These are phyloP conservation scores for Annulohypoxylon bovei DNA, from an alignment of 495 filamentous ascomycete genomes.

Conservation along the genomic window DNA sequence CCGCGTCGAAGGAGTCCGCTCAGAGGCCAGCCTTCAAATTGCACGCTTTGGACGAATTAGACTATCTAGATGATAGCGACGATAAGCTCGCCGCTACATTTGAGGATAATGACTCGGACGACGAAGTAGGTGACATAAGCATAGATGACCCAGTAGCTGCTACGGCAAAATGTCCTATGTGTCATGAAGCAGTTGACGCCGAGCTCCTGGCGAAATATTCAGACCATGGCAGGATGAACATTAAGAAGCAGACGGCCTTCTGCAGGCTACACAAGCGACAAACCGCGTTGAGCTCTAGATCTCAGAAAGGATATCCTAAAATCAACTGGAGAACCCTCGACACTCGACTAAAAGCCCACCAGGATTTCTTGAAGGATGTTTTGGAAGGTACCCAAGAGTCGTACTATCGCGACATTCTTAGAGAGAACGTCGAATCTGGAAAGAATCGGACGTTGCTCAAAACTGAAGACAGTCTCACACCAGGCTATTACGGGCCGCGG, in stretches of 20 bases:
- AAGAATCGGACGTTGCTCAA: slow-evolving; percentile 69
- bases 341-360: slow-evolving; percentile 68
- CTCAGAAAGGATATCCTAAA: slow-evolving; percentile 72
- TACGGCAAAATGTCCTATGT: slow-evolving; percentile 69
- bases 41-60: slow-evolving; percentile 37
- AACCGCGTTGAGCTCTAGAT: slow-evolving; percentile 70
- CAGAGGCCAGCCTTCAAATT: slow-evolving; percentile 41
- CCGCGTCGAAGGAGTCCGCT: slow-evolving; percentile 19
- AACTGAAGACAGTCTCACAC: slow-evolving; percentile 60
- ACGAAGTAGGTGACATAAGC: slow-evolving; percentile 27
- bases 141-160: slow-evolving; percentile 8
- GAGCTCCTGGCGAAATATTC: slow-evolving; percentile 61
- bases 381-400: slow-evolving; percentile 66
- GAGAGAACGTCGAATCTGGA: slow-evolving; percentile 66
- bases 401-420: slow-evolving; percentile 70
- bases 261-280: slow-evolving; percentile 74
- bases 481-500: slow-evolving; percentile 88
- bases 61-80: slow-evolving; percentile 30
- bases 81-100: slow-evolving; percentile 28
- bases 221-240: slow-evolving; percentile 60
- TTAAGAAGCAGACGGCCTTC: slow-evolving; percentile 72
- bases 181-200: slow-evolving; percentile 66
- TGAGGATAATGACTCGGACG: slow-evolving; percentile 25
- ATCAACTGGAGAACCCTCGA: slow-evolving; percentile 80
- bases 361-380: slow-evolving; percentile 64